Evolutionary conservation across 2,329 filamentous ascomycete genomes (phyloP).

Genomic region (Pleoardoris graminearum): DNA sequence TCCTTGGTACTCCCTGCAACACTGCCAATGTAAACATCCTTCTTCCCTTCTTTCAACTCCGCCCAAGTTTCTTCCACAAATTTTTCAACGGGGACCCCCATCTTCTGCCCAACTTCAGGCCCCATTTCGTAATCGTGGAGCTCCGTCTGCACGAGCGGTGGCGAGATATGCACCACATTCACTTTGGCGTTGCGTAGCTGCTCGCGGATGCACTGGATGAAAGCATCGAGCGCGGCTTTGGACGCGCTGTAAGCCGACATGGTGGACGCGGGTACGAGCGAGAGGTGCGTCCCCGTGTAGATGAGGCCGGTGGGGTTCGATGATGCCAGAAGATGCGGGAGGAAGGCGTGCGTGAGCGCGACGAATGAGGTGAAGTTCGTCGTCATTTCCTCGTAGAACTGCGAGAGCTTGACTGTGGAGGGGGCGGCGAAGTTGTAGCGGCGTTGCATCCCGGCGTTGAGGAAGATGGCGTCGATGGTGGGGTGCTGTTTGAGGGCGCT

Average conservation of each 20-base stretch:
- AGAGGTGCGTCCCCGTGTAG: conserved; percentile 50
- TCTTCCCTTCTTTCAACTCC: conserved; percentile 47
- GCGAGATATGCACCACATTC: conserved; percentile 55
- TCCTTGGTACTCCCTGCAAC: conserved; percentile 30
- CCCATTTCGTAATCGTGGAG: conserved; percentile 53
- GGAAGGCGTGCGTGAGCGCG: conserved; percentile 50
- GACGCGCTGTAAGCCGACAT: conserved; percentile 58
- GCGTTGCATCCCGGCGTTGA: conserved; percentile 62
- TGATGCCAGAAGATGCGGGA: conserved; percentile 50
- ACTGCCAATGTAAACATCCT: conserved; percentile 48
- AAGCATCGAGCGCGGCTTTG: conserved; percentile 58
- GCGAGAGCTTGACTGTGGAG: conserved; percentile 46
- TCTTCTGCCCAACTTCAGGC: conserved; percentile 44
- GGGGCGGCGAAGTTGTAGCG: conserved; percentile 54
- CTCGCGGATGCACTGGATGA: conserved; percentile 51
- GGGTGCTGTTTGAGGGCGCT: conserved; percentile 49
- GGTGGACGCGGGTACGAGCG: conserved; percentile 52
- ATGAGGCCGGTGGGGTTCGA: conserved; percentile 23
- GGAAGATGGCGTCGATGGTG: conserved; percentile 59
- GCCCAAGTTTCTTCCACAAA: conserved; percentile 54
- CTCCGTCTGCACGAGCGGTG: conserved; percentile 52
- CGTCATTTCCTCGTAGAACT: conserved; percentile 50
- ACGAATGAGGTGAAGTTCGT: conserved; percentile 56
- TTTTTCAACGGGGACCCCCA: conserved; percentile 55
- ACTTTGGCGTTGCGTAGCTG: conserved; percentile 46